These are phyloP conservation scores for Pseudogymnoascus sp. DNA, from an alignment of 2,329 filamentous ascomycete genomes.

Conservation along the genomic window DNA sequence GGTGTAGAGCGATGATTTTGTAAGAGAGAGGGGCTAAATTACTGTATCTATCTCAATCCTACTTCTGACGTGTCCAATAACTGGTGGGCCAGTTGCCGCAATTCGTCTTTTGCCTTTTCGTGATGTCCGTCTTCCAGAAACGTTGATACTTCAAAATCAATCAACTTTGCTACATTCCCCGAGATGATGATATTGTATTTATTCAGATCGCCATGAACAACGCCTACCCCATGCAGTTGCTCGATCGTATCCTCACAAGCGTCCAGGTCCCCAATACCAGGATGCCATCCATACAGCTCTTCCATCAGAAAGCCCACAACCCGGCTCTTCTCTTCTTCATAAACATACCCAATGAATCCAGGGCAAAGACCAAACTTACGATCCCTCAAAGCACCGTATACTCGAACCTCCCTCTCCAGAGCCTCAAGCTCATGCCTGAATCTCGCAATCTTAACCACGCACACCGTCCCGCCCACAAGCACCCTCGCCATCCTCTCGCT, in stretches of 20 bases:
- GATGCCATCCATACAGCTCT: background rate
- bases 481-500: background rate
- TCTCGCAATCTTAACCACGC: background rate
- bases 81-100: background rate
- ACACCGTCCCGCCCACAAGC: background rate
- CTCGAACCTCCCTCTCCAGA: background rate
- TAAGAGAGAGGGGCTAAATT: background rate
- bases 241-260: background rate
- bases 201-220: slow-evolving; percentile 6
- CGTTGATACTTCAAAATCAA: background rate
- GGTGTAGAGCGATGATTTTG: background rate
- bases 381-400: background rate
- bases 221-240: background rate
- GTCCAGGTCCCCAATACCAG: background rate
- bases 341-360: background rate
- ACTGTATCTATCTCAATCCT: background rate
- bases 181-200: slow-evolving; percentile 9
- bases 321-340: background rate
- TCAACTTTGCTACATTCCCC: background rate
- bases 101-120: background rate
- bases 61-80: background rate
- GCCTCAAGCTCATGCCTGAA: background rate
- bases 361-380: background rate
- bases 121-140: background rate
- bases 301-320: background rate